Conservation (phyloP, 2,329 filamentous ascomycete genomes). For the Emydomyces testavorans region DNA sequence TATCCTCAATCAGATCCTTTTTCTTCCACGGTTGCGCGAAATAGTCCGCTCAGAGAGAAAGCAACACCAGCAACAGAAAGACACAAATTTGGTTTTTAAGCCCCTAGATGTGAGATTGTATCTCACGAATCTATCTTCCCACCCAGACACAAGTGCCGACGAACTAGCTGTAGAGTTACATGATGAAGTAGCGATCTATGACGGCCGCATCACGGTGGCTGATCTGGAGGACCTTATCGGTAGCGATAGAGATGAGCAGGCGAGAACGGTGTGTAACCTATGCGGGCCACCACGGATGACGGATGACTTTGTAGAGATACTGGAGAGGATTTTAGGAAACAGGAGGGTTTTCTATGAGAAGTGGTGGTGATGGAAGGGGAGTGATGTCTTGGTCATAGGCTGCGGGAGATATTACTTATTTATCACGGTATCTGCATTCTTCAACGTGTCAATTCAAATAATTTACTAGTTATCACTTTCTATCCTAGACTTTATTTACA, state of each 20-base stretch:
- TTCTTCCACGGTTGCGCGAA: constrained; percentile 36
- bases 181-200: constrained; percentile 21
- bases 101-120: constrained; percentile 22
- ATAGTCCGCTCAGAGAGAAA: constrained; percentile 25
- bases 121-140: constrained; percentile 14
- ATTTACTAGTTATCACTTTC: too few species aligned
- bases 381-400: too few species aligned
- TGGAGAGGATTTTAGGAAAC: constrained; percentile 30
- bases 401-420: too few species aligned
- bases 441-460: too few species aligned
- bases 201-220: constrained; percentile 26
- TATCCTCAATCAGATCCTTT: constrained; percentile 32
- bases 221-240: constrained; percentile 29
- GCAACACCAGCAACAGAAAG: constrained; percentile 2
- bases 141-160: neutral
- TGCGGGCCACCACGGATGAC: constrained; percentile 61
- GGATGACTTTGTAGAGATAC: constrained; percentile 47
- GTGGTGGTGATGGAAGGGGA: constrained; percentile 15
- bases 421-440: too few species aligned
- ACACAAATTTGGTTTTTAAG: constrained; percentile 1
- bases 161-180: neutral
- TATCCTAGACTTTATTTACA: too few species aligned
- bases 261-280: constrained; percentile 47
- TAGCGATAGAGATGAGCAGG: constrained; percentile 25
- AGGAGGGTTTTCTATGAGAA: constrained; percentile 36